phyloP scores from a whole-genome alignment of 1,284 basidiomycete species.

The Pseudozyma pruni region DNA sequence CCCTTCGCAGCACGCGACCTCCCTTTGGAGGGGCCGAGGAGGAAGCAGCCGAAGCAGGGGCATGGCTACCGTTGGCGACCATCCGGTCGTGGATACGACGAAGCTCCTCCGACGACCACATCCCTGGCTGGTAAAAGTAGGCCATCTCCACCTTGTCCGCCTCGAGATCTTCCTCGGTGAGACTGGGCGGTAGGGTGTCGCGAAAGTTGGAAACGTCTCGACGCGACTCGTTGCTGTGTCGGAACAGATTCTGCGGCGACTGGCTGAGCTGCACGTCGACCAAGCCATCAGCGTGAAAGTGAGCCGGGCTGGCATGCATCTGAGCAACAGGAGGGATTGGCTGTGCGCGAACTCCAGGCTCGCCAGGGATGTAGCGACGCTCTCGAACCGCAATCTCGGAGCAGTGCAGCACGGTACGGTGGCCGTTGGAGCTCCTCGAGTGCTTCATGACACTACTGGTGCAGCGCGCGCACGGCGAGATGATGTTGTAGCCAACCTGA shows the following conservation, averaged over 20 bases:
- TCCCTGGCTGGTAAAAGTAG: no score
- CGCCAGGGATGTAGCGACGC: slow-evolving; percentile 77
- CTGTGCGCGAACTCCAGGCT: slow-evolving; percentile 73
- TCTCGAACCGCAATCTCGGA: slow-evolving; percentile 78
- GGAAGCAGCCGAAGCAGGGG: background rate
- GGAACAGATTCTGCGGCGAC: slow-evolving; percentile 23
- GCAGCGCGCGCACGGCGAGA: slow-evolving; percentile 53
- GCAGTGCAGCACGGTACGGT: slow-evolving; percentile 87
- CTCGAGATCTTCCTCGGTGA: slow-evolving; percentile 42
- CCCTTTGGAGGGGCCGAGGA: slow-evolving; percentile 4
- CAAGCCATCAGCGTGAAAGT: slow-evolving; percentile 12
- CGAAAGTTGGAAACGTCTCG: slow-evolving; percentile 28
- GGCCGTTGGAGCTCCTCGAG: slow-evolving; percentile 77
- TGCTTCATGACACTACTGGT: slow-evolving; percentile 69
- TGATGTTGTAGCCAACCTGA: slow-evolving; percentile 70
- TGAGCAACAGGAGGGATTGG: slow-evolving; percentile 25
- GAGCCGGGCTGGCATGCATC: slow-evolving; percentile 3
- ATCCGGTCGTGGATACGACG: slow-evolving; percentile 1
- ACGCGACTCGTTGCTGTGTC: slow-evolving; percentile 29
- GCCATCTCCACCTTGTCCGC: slow-evolving; percentile 44
- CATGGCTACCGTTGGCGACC: slow-evolving; percentile 1
- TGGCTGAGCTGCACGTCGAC: slow-evolving; percentile 8
- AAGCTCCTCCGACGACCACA: slow-evolving; percentile 10
- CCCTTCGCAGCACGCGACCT: slow-evolving; percentile 71
- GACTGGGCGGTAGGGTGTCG: slow-evolving; percentile 22